Evolutionary conservation across 176 grass and related monocot genomes (phyloP).

Genomic region (Poa pratensis): DNA sequence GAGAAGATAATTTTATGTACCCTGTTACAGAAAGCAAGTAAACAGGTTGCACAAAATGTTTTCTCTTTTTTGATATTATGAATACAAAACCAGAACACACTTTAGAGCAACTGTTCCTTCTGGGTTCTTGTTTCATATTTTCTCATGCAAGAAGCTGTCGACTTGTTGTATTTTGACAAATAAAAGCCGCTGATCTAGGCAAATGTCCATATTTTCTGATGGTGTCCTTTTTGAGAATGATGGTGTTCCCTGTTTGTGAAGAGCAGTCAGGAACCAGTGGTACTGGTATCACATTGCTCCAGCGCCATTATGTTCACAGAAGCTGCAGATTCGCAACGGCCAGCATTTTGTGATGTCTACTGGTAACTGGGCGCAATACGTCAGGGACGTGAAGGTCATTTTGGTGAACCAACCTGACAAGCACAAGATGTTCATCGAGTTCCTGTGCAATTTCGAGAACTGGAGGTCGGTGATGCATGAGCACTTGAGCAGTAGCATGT

Average conservation of each 20-base stretch:
- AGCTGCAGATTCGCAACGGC: not conserved
- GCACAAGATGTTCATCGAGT: not conserved
- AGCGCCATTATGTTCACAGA: not conserved
- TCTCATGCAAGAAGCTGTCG: not conserved
- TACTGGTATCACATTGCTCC: not conserved
- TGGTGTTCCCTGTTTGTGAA: not conserved
- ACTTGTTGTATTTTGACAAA: not conserved
- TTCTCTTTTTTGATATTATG: too few species aligned
- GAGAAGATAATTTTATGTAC: not conserved
- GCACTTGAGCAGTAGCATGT: not conserved
- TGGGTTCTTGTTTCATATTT: not conserved
- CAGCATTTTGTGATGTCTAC: not conserved
- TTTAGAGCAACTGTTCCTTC: not conserved
- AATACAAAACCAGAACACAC: not conserved
- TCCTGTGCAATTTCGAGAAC: not conserved
- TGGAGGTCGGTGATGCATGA: not conserved
- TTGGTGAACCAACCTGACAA: slow-evolving; percentile 13
- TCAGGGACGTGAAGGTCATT: not conserved
- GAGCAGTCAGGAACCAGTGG: not conserved
- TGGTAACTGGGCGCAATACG: not conserved
- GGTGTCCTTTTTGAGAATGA: not conserved
- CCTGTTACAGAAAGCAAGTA: not conserved
- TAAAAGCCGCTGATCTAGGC: not conserved
- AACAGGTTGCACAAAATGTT: not conserved
- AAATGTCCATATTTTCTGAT: not conserved